phyloP scores from a whole-genome alignment of 495 filamentous ascomycete species.

The Hypoxylon crocopeplum region DNA sequence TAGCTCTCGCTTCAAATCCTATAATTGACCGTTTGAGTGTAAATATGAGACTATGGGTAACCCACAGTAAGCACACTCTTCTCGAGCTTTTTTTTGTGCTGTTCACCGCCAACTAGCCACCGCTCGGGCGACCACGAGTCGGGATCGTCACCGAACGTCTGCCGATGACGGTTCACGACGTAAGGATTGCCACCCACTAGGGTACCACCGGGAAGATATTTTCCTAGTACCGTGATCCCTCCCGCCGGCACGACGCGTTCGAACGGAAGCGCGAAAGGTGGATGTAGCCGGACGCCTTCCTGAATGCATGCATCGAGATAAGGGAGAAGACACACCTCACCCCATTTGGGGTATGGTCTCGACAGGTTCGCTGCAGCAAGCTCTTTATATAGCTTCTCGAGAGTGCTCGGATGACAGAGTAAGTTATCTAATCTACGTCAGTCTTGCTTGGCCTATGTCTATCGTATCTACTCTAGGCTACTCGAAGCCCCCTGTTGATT shows the following conservation, averaged over 20 bases:
- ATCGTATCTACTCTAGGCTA: no score
- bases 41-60: not conserved
- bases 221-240: not conserved
- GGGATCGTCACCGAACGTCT: not conserved
- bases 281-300: conserved; percentile 45
- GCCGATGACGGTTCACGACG: not conserved
- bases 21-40: not conserved
- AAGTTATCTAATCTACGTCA: conserved; percentile 38
- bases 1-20: not conserved
- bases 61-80: not conserved
- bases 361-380: conserved; percentile 28
- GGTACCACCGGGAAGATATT: not conserved
- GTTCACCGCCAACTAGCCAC: not conserved
- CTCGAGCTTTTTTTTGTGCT: not conserved
- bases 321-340: conserved; percentile 40
- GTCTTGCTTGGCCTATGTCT: not conserved
- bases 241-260: conserved; percentile 8
- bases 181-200: not conserved
- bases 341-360: conserved; percentile 10
- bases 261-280: not conserved
- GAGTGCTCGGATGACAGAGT: conserved; percentile 44
- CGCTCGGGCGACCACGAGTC: not conserved
- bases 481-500: not conserved
- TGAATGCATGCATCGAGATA: conserved; percentile 65
- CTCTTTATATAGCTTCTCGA: conserved; percentile 53